Percentiles rank a stretch among this genome's conserved stretches.
Conservation (phyloP, 495 filamentous ascomycete species). For the Penicillium cosmopolitanum region DNA sequence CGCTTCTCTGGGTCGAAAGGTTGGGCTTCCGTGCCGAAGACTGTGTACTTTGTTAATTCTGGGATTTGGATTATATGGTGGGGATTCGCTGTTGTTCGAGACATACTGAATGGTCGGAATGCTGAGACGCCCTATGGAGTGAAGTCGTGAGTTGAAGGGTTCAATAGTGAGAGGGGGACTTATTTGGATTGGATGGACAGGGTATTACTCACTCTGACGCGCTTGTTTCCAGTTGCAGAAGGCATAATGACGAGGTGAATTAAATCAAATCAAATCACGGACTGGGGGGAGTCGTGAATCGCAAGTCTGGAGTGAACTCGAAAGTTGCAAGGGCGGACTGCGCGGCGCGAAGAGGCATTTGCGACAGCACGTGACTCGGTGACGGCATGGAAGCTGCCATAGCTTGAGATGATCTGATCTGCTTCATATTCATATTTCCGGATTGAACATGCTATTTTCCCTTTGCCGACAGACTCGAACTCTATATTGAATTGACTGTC, state of each 20-base stretch:
- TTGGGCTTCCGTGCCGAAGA: slow-evolving; percentile 78
- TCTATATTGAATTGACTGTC: neutral
- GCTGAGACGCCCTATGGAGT: slow-evolving; percentile 65
- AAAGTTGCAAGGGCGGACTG: slow-evolving; percentile 12
- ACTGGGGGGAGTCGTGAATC: neutral
- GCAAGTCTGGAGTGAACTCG: slow-evolving; percentile 3
- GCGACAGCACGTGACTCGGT: slow-evolving; percentile 23
- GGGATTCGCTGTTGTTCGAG: neutral
- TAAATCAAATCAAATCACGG: neutral
- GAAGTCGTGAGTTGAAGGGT: neutral
- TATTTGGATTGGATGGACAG: slow-evolving; percentile 12
- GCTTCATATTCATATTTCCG: neutral
- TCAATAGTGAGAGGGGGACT: neutral
- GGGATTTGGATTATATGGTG: neutral
- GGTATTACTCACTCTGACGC: slow-evolving; percentile 53
- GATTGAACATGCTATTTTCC: neutral
- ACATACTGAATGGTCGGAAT: slow-evolving; percentile 70
- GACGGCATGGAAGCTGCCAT: slow-evolving; percentile 25
- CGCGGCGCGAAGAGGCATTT: neutral
- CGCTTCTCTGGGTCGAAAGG: slow-evolving; percentile 73
- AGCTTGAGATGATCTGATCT: slow-evolving; percentile 9
- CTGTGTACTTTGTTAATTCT: slow-evolving; percentile 28
- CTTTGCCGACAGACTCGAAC: neutral
- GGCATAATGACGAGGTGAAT: slow-evolving; percentile 46
- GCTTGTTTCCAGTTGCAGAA: slow-evolving; percentile 58